Evolutionary conservation across 1,284 basidiomycete species (phyloP), one percentile per base, ranked within the genome.

Genomic region (Volvariella surrecta): DNA sequence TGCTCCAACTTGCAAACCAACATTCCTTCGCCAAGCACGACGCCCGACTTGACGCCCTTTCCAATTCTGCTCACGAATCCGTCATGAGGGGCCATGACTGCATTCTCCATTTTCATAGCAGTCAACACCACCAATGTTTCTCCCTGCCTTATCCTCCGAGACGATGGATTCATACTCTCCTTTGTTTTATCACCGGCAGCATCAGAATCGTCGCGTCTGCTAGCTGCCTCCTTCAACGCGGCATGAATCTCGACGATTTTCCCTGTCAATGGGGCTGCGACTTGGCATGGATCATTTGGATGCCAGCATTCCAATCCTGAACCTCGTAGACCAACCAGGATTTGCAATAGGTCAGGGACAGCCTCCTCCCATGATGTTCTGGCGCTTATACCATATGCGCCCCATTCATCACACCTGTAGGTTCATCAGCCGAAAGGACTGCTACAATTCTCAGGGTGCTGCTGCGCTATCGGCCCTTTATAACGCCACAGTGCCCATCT

Each of bases 41-140:
- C 54, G 1, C 64, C 63, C 32, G 52, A 47, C 28, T 52, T 49
- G n/a, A 64, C 47, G 2, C 63, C 62, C 39, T 56, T 60, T 6
- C 62, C 63, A 19, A 54, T 22, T 22, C 56, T 51, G 37, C 53
- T 52, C 4, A 66, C 50, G 37, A 50, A 45, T 15, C 59, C 61
- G 49, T 60, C 58, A 19, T 45, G 45, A 1, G 59, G 58, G 8
- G 61, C 55, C 6, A 47, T 38, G 21, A 70, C 49, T 3, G 58
- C 55, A 42, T 53, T 67, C 49, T 70, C 67, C 64, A 70, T 70
- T 57, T 68, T 70, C 67, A 70, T 70, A 19, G 63, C 60, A 39
- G 60, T 66, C 30, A 70, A 40, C 7, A 64, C 55, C 8, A 62
- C 50, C 22, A 68, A 17, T 8, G 57, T 47, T 13, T 67, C 64